phyloP scores from a whole-genome alignment of 2,329 filamentous ascomycete species.

The Venturia aucupariae region DNA sequence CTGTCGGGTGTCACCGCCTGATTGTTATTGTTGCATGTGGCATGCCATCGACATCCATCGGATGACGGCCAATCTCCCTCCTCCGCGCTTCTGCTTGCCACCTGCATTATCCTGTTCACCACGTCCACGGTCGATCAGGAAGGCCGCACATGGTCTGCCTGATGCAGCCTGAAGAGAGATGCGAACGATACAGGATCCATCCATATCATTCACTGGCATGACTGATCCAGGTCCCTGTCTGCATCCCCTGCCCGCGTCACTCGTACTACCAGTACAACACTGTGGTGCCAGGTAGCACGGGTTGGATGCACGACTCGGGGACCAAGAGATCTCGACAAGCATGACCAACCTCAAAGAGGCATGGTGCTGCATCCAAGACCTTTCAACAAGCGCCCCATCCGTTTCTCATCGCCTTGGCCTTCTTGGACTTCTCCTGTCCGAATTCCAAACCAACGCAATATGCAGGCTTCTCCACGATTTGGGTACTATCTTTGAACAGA shows the following conservation, averaged over 20 bases:
- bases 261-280: neutral
- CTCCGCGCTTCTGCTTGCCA: neutral
- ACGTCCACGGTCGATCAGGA: too few species aligned
- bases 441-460: neutral
- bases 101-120: too few species aligned
- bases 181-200: too few species aligned
- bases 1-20: slow-evolving; percentile 8
- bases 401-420: neutral
- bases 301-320: neutral
- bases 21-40: neutral
- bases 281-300: too few species aligned
- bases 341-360: neutral
- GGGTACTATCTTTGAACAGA: neutral
- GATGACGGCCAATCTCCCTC: neutral
- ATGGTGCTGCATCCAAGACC: neutral
- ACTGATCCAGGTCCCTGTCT: neutral
- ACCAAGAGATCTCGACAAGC: slow-evolving; percentile 6
- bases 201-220: too few species aligned
- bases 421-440: neutral
- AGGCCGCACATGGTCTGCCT: too few species aligned
- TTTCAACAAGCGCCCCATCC: slow-evolving; percentile 4
- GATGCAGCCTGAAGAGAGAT: too few species aligned
- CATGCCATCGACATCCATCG: neutral
- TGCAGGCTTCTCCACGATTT: slow-evolving; percentile 1
- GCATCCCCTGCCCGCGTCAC: neutral